Evolutionary conservation across 2,329 filamentous ascomycete genomes (phyloP), one percentile per base, ranked within the genome.

Genomic region (Aureobasidium sp.): DNA sequence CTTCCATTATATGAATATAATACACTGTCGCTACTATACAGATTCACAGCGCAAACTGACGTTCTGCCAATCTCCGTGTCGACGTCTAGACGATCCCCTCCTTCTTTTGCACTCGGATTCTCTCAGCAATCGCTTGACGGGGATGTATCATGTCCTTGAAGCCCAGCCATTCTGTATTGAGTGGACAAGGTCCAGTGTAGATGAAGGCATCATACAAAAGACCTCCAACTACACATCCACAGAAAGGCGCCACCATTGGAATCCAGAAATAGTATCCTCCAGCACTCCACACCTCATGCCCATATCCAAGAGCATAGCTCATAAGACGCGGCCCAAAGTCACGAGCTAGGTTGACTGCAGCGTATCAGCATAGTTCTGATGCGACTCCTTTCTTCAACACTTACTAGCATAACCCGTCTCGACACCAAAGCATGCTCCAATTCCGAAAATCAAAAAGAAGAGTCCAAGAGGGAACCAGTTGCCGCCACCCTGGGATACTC

Each of bases 311-410:
- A 71, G 84, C 82, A 68, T 84, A 86, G 1, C 81, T 81, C 62
- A 87, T 80, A 27, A 89, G 74, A n/a, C 86, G 77, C 1, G 86
- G 86, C 0, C 86, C 86, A 67, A 89, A 86, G 66, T 90, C 87
- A 69, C 86, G 80, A 23, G 86, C 86, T 43, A 87, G 73, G 65
- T 88, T 89, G 63, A 89, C 57, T 59, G 27, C 9, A 13, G 29
- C 13, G 7, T 13, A 9, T 57, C 17, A 57, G 54, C 42, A n/a
- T n/a, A n/a, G n/a, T n/a, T n/a, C n/a, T n/a, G n/a, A n/a, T 38
- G 19, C 68, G 8, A 5, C 2, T n/a, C n/a, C n/a, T n/a, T n/a
- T n/a, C n/a, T n/a, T n/a, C n/a, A 67, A 6, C 68, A 60, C 57
- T 51, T 8, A 60, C 57, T 67, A 1, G 74, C 86, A 69, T 86